These are phyloP conservation scores for Arthrobotrys iridis DNA, from an alignment of 2,329 filamentous ascomycete species.

Conservation along the genomic window DNA sequence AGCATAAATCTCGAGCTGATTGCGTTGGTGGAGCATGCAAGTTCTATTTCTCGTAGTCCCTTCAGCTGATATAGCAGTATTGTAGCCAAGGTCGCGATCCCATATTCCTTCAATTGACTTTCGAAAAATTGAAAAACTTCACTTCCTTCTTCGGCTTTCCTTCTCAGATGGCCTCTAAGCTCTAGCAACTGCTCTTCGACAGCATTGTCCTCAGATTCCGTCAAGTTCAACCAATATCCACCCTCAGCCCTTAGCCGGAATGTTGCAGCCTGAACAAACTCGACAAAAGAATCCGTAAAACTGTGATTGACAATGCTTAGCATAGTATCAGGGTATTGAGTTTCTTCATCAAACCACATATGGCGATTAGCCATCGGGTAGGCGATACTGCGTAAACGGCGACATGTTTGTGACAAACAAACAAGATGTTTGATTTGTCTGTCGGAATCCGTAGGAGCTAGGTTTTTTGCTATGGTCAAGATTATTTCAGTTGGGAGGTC, in stretches of 20 bases:
- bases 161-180: background rate
- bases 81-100: constrained; percentile 20
- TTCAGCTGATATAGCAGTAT: constrained; percentile 28
- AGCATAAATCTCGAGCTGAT: constrained; percentile 27
- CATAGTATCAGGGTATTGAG: constrained; percentile 12
- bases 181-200: background rate
- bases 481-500: constrained; percentile 35
- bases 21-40: constrained; percentile 16
- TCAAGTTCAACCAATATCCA: constrained; percentile 5
- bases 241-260: constrained; percentile 21
- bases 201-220: constrained; percentile 9
- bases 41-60: constrained; percentile 8
- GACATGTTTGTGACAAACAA: constrained; percentile 30
- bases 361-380: constrained; percentile 33
- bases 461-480: constrained; percentile 5
- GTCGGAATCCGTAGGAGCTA: background rate
- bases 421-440: background rate
- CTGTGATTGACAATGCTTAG: constrained; percentile 26
- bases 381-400: constrained; percentile 3
- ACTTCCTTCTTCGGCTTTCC: background rate
- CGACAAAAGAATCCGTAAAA: constrained; percentile 23
- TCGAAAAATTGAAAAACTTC: constrained; percentile 24
- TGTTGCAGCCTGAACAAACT: constrained; percentile 20
- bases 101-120: constrained; percentile 22
- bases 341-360: constrained; percentile 27